phyloP scores from a whole-genome alignment of 129 eudicot species.

The Lactuca sativa region DNA sequence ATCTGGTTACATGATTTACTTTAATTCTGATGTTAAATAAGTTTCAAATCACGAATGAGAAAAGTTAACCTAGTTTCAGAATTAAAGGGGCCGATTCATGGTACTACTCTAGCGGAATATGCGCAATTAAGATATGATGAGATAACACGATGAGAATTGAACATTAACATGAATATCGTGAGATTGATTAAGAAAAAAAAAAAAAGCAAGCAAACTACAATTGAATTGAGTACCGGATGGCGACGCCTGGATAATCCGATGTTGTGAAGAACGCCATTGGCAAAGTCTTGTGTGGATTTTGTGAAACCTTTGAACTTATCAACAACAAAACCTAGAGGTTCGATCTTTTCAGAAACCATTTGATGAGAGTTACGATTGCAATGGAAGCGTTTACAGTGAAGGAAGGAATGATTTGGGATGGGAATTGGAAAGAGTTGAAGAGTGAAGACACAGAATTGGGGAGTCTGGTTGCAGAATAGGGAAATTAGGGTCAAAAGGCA shows the following conservation, averaged over 20 bases:
- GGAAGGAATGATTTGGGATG: not conserved
- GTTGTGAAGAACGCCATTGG: conserved; percentile 42
- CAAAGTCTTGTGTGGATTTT: conserved; percentile 47
- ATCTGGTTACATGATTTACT: not conserved
- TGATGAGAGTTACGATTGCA: not conserved
- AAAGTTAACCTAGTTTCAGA: not conserved
- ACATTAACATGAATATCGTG: not conserved
- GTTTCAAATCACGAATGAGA: not conserved
- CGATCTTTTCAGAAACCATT: conserved; percentile 31
- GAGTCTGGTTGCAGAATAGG: not conserved
- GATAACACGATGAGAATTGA: not conserved
- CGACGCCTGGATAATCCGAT: conserved; percentile 45
- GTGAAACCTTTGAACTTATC: conserved; percentile 46
- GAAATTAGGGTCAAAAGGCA: not conserved
- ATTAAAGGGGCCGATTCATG: conserved; percentile 29
- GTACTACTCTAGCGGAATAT: not conserved
- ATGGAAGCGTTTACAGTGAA: not conserved
- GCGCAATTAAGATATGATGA: not conserved
- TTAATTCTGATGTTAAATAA: not conserved
- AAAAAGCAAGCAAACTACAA: not conserved
- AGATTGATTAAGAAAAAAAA: not conserved
- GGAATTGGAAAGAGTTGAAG: not conserved
- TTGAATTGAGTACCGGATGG: conserved; percentile 52
- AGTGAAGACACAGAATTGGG: not conserved
- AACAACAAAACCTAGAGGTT: conserved; percentile 30